Evolutionary conservation across 805 yeast genomes (phyloP).

Genomic region (Pichia ethanolica): DNA sequence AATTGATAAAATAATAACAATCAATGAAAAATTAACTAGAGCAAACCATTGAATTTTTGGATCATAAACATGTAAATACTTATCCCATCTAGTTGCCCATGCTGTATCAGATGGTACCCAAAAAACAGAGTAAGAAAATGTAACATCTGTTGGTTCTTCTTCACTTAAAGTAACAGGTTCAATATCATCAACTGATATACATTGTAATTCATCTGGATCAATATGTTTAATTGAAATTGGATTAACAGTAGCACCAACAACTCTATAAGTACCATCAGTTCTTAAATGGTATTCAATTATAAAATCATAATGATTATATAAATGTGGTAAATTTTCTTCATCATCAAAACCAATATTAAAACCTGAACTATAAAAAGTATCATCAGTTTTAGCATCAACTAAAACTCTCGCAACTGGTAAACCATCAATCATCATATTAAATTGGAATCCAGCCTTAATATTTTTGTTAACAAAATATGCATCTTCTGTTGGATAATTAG

Average conservation of each 20-base stretch:
- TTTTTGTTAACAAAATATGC: conserved; percentile 69
- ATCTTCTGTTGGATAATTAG: conserved; percentile 56
- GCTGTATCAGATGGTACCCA: conserved; percentile 65
- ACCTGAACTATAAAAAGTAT: conserved; percentile 70
- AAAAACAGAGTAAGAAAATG: conserved; percentile 75
- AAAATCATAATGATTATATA: conserved; percentile 78
- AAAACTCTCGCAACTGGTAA: conserved; percentile 77
- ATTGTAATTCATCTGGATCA: conserved; percentile 11
- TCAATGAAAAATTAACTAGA: conserved; percentile 73
- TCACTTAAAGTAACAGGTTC: conserved; percentile 43
- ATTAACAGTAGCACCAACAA: conserved; percentile 80
- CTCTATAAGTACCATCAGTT: conserved; percentile 60
- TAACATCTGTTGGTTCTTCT: conserved; percentile 48
- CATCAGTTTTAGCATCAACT: conserved; percentile 48
- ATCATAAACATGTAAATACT: conserved; percentile 83
- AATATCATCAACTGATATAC: conserved; percentile 19
- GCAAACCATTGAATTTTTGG: conserved; percentile 97
- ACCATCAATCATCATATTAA: conserved; percentile 93
- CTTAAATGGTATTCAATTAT: conserved; percentile 77
- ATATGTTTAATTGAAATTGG: conserved; percentile 46
- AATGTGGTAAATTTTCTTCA: conserved; percentile 43
- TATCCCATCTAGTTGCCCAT: conserved; percentile 99
- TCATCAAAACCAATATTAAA: conserved; percentile 72
- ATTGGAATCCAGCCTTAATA: conserved; percentile 74
- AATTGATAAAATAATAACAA: conserved; percentile 68